Base-by-base conservation (phyloP, 2,329 filamentous ascomycete species). In the Ceratocystis colombiana region DNA sequence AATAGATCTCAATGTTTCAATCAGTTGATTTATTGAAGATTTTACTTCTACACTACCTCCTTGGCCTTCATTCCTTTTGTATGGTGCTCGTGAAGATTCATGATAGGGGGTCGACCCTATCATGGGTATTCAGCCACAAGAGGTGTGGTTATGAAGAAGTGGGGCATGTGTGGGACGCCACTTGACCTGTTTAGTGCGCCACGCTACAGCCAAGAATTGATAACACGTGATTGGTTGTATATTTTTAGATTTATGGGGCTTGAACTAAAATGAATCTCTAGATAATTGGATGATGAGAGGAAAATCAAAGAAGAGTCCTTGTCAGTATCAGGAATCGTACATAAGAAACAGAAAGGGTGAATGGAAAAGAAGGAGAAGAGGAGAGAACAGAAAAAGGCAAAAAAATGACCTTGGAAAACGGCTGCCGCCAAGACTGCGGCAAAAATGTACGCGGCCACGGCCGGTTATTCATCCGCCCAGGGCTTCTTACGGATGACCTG, bases 401-500 rank as follows among this genome's bases (percentile, higher is more conserved):
- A 15, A 15, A 28, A 25, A 20, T 1, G 28, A 4, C 7, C 50
- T 5, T 4, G 30, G 7, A 55, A 30, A 6, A 25, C n/a, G 22
- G 4, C 20, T 8, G 8, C 20, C 50, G 50, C 50, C 20, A 55
- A 15, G 12, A 15, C 8, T 15, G 46, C 46, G 17, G 46, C 46
- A 22, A 50, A 12, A 50, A 50, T 2, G 22, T n/a, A 50, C 46
- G 46, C 46, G 1, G 46, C 46, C 7, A 8, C 7, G 50, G 17
- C 15, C 1, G 50, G 22, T 8, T 50, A 10, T 5, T 55, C 12
- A 8, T 55, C 28, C 22, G 50, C 7, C 66, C 66, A 68, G 10
- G 64, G 53, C 41, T 53, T 22, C 7, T 73, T 68, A 62, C 76
- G 72, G 41, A 82, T 75, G 28, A 74, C 74, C 72, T 79, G 75